Percentiles rank a stretch among this genome's conserved stretches.
Conservation (phyloP, 176 grass and related monocot genomes). For the Carex myosuroides region DNA sequence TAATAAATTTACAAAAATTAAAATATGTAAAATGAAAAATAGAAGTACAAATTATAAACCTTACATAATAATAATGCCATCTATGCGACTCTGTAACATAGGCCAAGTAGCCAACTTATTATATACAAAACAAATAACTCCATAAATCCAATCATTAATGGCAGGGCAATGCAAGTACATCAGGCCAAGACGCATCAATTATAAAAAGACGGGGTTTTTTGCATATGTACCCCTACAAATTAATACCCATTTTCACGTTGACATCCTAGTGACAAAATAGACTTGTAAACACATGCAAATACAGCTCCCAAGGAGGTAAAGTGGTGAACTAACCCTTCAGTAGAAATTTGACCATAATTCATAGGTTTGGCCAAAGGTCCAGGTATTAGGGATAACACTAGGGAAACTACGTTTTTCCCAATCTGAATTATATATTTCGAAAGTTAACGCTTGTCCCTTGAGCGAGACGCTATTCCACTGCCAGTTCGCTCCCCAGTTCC, state of each 20-base stretch:
- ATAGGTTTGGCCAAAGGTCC: conserved; percentile 80
- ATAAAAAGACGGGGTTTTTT: background rate
- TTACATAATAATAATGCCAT: background rate
- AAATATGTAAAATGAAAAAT: conserved; percentile 1
- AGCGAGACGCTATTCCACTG: conserved; percentile 20
- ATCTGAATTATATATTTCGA: conserved; percentile 37
- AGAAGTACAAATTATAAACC: background rate
- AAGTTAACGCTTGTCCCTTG: conserved; percentile 43
- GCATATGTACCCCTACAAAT: conserved; percentile 23
- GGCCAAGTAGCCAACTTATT: conserved; percentile 4
- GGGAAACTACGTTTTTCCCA: conserved; percentile 25
- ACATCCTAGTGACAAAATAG: background rate
- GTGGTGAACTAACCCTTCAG: conserved; percentile 7
- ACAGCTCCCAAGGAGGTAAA: too few relatives aligned
- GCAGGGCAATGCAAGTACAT: background rate
- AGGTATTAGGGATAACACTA: conserved; percentile 20
- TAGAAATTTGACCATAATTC: conserved; percentile 42
- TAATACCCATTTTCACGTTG: background rate
- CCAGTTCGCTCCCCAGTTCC: conserved; percentile 63
- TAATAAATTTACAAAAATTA: background rate
- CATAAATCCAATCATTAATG: conserved; percentile 9
- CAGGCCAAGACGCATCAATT: background rate
- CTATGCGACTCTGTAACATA: too few relatives aligned
- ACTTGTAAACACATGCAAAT: background rate
- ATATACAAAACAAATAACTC: conserved; percentile 17